phyloP scores from a whole-genome alignment of 2,329 filamentous ascomycete genomes.

The Penicillium freii region DNA sequence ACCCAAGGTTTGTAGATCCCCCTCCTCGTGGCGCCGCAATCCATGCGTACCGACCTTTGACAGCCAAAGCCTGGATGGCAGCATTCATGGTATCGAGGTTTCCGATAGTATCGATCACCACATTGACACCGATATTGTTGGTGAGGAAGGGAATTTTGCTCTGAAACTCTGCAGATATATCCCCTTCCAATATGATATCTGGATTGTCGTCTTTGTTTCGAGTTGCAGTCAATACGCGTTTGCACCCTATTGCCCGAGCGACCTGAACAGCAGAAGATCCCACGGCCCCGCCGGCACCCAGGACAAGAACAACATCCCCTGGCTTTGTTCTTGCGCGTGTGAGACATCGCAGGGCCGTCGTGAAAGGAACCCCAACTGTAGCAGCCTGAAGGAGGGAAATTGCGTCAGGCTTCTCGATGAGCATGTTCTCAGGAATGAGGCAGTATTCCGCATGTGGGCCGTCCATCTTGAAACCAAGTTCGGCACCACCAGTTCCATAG shows the following conservation, averaged over 20 bases:
- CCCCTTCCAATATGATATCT: conserved; percentile 15
- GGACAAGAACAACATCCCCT: conserved; percentile 29
- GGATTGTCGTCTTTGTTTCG: conserved; percentile 17
- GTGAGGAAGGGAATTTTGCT: conserved; percentile 9
- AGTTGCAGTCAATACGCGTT: conserved; percentile 24
- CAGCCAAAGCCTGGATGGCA: conserved; percentile 23
- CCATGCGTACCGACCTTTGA: conserved; percentile 26
- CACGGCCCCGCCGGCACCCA: conserved; percentile 30
- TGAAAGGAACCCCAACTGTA: conserved; percentile 29
- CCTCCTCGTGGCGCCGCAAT: conserved; percentile 26
- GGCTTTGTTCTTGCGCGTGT: conserved; percentile 19
- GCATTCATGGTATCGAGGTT: conserved; percentile 26
- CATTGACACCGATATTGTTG: conserved; percentile 16
- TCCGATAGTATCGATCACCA: conserved; percentile 31
- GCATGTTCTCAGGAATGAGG: conserved; percentile 15
- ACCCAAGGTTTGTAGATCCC: conserved; percentile 7
- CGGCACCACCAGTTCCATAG: conserved; percentile 31
- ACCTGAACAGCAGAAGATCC: conserved; percentile 28
- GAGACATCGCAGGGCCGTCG: conserved; percentile 26
- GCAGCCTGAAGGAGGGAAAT: conserved; percentile 29
- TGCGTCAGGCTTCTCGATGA: conserved; percentile 22
- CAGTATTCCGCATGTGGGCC: conserved; percentile 31
- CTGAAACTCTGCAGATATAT: conserved; percentile 1
- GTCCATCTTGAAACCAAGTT: conserved; percentile 26
- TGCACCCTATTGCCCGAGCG: conserved; percentile 25